Base-by-base conservation (phyloP, 75 land plant genomes). In the Cryptomeria japonica region DNA sequence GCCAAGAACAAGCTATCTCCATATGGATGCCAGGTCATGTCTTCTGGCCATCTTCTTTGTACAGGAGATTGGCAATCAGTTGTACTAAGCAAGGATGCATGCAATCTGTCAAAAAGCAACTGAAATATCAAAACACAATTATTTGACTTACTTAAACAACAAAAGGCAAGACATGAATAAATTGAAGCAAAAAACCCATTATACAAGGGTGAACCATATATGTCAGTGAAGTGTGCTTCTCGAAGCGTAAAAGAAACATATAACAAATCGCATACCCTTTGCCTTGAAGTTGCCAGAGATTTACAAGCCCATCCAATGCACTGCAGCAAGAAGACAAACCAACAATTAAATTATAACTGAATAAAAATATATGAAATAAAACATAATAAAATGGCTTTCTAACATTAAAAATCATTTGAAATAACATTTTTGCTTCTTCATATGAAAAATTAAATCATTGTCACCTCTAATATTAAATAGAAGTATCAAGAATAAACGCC, bases 11-110 rank as follows among this genome's bases (percentile, higher is more conserved):
- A 78, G 34, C 87, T 87, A 88, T 92, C 87, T 80, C 99, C 99
- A 13, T 86, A 73, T 38, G 99, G 99, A 87, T 96, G 97, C 97
- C 97, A 97, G 53, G 95, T 90, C 88, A 97, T 89, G 88, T 95
- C 96, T 88, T 97, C 96, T 39, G 99, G 98, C 96, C 97, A 97
- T 90, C 96, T 92, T 89, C 96, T 91, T 68, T 90, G 90, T 51
- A 87, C 91, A 36, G 89, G 93, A 39, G 98, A 94, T 42, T 86
- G 15, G 89, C 98, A 96, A 39, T 97, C 94, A 38, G 91, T 90
- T n/a, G 89, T 53, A 77, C 92, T 90, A 73, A 95, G 90, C 58
- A 88, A 76, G 15, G 90, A 76, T n/a, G 93, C 94, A 88, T 87
- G 84, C 34, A 90, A 86, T 56, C 96, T 95, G 90, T 87, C 89